Percentiles rank a stretch among this genome's conserved stretches.
Conservation (phyloP, 345 rosid species). For the Salix purpurea region DNA sequence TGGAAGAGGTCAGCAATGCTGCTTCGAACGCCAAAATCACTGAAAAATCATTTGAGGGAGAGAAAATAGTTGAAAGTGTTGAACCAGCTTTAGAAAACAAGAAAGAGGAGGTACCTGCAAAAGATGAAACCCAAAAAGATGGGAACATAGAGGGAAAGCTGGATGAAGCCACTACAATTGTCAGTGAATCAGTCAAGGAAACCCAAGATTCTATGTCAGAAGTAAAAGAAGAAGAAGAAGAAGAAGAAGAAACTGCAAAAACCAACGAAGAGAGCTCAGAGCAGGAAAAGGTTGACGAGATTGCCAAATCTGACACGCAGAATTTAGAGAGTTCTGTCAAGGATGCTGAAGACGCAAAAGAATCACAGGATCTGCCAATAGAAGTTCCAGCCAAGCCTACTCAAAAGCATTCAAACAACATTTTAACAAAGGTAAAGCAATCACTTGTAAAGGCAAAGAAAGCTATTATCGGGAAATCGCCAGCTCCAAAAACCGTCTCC, state of each 20-base stretch:
- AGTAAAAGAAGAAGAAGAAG: slow-evolving; percentile 6
- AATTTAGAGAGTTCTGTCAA: slow-evolving; percentile 1
- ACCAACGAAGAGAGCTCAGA: background rate
- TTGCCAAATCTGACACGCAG: slow-evolving; percentile 2
- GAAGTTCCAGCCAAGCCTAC: slow-evolving; percentile 44
- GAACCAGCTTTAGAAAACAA: slow-evolving; percentile 5
- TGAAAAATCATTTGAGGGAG: slow-evolving; percentile 7
- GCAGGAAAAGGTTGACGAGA: background rate
- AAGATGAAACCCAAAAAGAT: slow-evolving; percentile 2
- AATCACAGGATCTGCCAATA: slow-evolving; percentile 35
- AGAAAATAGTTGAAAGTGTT: background rate
- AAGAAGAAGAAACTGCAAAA: slow-evolving; percentile 6
- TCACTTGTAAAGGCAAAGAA: slow-evolving; percentile 76
- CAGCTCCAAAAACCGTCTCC: slow-evolving; percentile 49
- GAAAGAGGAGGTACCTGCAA: slow-evolving; percentile 8
- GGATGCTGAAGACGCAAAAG: slow-evolving; percentile 34
- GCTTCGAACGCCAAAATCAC: slow-evolving; percentile 4
- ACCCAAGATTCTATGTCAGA: background rate
- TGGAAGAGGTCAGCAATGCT: background rate
- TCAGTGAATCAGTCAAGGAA: background rate
- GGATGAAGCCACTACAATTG: slow-evolving; percentile 8
- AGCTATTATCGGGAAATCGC: slow-evolving; percentile 73
- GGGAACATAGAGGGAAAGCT: background rate
- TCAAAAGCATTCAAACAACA: slow-evolving; percentile 52
- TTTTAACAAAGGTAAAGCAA: slow-evolving; percentile 72